Conservation (phyloP, 2,329 filamentous ascomycete species). For the Verticillium dahliae region DNA sequence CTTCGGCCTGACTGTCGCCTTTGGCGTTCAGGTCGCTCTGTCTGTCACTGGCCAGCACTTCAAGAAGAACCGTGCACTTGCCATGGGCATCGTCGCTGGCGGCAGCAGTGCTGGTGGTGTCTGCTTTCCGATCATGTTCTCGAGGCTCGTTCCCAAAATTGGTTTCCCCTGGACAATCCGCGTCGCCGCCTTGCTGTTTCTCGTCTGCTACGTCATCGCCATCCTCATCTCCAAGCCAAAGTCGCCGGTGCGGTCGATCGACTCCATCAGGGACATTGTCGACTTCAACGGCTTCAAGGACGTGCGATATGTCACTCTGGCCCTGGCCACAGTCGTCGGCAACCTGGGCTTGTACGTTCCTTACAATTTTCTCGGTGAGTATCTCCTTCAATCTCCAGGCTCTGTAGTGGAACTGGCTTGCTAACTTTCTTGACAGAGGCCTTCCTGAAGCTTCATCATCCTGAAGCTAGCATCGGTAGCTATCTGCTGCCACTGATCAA, state of each 20-base stretch:
- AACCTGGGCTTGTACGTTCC: slow-evolving; percentile 21
- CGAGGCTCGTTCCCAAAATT: slow-evolving; percentile 35
- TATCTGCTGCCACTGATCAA: slow-evolving; percentile 38
- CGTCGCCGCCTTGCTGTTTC: slow-evolving; percentile 34
- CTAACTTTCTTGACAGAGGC: slow-evolving; percentile 35
- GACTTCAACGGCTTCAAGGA: slow-evolving; percentile 7
- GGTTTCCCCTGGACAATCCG: slow-evolving; percentile 48
- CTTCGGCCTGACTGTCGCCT: slow-evolving; percentile 8
- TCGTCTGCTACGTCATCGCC: slow-evolving; percentile 27
- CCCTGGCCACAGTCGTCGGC: slow-evolving; percentile 12
- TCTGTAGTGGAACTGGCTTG: slow-evolving; percentile 29
- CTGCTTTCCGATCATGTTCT: slow-evolving; percentile 23
- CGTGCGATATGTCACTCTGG: slow-evolving; percentile 2
- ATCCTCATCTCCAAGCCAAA: slow-evolving; percentile 24
- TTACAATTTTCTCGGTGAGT: slow-evolving; percentile 26
- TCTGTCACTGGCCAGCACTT: slow-evolving; percentile 28
- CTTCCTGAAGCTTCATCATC: slow-evolving; percentile 33
- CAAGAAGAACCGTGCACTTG: slow-evolving; percentile 18
- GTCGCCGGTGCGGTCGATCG: slow-evolving; percentile 7
- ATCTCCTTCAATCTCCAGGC: slow-evolving; percentile 9
- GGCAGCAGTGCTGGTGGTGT: slow-evolving; percentile 6
- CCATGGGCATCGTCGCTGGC: slow-evolving; percentile 19
- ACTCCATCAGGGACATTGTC: slow-evolving; percentile 2
- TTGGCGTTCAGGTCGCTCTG: slow-evolving; percentile 6
- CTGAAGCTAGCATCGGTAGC: slow-evolving; percentile 25